Percentiles rank a stretch among this genome's conserved stretches.
These are phyloP conservation scores for Coniophora puteana DNA, from an alignment of 1,284 basidiomycete species.

Conservation along the genomic window DNA sequence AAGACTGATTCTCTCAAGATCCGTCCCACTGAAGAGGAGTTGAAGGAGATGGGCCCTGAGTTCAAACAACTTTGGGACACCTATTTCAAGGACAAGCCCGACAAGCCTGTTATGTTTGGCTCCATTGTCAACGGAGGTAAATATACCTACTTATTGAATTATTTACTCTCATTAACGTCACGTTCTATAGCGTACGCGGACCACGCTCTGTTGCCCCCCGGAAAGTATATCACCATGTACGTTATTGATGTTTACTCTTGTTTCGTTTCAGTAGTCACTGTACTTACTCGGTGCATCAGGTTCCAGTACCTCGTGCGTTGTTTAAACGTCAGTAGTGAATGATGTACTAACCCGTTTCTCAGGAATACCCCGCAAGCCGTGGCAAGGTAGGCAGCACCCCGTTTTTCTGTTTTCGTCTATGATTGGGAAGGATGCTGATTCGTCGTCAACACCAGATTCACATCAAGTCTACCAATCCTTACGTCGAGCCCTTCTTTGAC, in stretches of 20 bases:
- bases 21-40: constrained; percentile 61
- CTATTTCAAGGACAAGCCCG: constrained; percentile 74
- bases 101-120: constrained; percentile 73
- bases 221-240: constrained; percentile 68
- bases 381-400: constrained; percentile 44
- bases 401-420: not conserved
- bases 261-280: no score
- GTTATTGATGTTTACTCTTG: constrained; percentile 11
- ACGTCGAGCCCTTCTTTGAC: constrained; percentile 63
- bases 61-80: constrained; percentile 64
- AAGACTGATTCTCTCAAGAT: constrained; percentile 33
- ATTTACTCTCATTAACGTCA: not conserved
- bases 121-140: constrained; percentile 59
- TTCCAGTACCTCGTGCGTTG: constrained; percentile 61
- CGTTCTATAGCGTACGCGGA: constrained; percentile 54
- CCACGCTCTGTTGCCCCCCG: constrained; percentile 63
- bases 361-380: constrained; percentile 65
- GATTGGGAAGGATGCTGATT: constrained; percentile 9
- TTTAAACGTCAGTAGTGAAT: no score
- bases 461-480: constrained; percentile 56
- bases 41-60: constrained; percentile 75
- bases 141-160: constrained; percentile 5
- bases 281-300: constrained; percentile 23
- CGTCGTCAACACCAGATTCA: constrained; percentile 46
- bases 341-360: not conserved